Conservation (phyloP, 2,329 filamentous ascomycete species). For the Aureobasidium sp. region DNA sequence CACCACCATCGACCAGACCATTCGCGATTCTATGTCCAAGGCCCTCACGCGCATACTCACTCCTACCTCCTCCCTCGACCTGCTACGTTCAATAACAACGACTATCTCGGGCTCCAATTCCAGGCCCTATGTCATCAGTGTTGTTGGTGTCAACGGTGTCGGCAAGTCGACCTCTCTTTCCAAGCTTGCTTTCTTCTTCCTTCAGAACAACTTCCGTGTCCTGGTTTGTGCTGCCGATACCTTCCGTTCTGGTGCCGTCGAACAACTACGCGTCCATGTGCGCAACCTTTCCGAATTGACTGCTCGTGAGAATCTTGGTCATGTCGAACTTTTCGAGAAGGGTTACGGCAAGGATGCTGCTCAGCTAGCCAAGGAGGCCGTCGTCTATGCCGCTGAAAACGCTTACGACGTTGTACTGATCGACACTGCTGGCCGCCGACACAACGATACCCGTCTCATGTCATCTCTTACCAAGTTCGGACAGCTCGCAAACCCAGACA, state of each 20-base stretch:
- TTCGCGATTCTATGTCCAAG: conserved; percentile 81
- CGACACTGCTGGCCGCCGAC: conserved; percentile 86
- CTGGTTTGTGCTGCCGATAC: conserved; percentile 93
- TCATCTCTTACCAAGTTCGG: conserved; percentile 94
- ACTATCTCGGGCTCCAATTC: conserved; percentile 56
- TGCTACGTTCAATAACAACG: conserved; percentile 84
- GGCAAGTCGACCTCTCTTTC: conserved; percentile 96
- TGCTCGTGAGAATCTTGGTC: conserved; percentile 66
- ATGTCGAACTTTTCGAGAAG: conserved; percentile 89
- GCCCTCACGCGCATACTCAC: conserved; percentile 93
- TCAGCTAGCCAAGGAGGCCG: conserved; percentile 87
- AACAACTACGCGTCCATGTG: conserved; percentile 92
- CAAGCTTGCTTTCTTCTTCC: conserved; percentile 95
- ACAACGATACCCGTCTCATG: conserved; percentile 96
- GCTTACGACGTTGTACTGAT: conserved; percentile 88
- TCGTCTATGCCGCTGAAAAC: conserved; percentile 65
- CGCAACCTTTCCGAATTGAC: conserved; percentile 86
- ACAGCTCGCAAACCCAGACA: conserved; percentile 90
- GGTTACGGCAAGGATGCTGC: conserved; percentile 98
- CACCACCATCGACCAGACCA: conserved; percentile 70
- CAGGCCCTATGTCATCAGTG: conserved; percentile 93
- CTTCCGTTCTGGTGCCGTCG: conserved; percentile 92
- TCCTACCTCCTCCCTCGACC: conserved; percentile 86
- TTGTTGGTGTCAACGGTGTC: conserved; percentile 96
- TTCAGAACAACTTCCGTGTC: conserved; percentile 95